phyloP scores from a whole-genome alignment of 2,329 filamentous ascomycete species.

The Fusarium marasasianum region DNA sequence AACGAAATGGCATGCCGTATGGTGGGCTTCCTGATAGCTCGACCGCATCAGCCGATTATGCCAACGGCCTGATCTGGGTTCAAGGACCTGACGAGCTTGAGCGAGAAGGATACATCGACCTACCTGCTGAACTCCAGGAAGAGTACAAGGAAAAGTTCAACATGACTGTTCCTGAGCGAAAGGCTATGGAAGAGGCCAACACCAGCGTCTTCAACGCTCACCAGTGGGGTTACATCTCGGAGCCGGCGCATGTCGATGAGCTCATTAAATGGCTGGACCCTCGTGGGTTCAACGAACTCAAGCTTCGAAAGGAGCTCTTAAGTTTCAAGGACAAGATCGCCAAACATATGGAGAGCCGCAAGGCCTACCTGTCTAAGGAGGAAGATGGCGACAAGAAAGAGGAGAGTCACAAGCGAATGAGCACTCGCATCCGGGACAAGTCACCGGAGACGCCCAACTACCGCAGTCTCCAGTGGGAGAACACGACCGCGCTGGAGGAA shows the following conservation, averaged over 20 bases:
- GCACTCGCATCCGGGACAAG: slow-evolving; percentile 57
- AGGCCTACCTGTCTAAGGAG: slow-evolving; percentile 67
- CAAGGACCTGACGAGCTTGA: slow-evolving; percentile 94
- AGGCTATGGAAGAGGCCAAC: slow-evolving; percentile 82
- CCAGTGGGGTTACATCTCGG: slow-evolving; percentile 93
- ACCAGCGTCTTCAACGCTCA: slow-evolving; percentile 79
- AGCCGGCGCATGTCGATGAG: slow-evolving; percentile 78
- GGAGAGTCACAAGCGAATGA: slow-evolving; percentile 54
- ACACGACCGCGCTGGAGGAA: slow-evolving; percentile 66
- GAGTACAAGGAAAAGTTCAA: slow-evolving; percentile 81
- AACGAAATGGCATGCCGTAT: slow-evolving; percentile 97
- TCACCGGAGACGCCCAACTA: slow-evolving; percentile 58
- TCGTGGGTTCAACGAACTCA: slow-evolving; percentile 85
- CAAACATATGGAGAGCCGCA: slow-evolving; percentile 82
- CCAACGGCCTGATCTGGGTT: slow-evolving; percentile 95
- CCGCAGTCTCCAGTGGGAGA: slow-evolving; percentile 64
- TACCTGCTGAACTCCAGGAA: slow-evolving; percentile 74
- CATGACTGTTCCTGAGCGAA: slow-evolving; percentile 86
- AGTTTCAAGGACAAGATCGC: slow-evolving; percentile 79
- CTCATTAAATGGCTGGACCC: slow-evolving; percentile 90
- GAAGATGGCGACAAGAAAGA: slow-evolving; percentile 52
- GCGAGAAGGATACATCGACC: slow-evolving; percentile 84
- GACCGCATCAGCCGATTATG: slow-evolving; percentile 86
- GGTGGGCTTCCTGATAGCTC: slow-evolving; percentile 88
- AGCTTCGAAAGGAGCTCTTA: slow-evolving; percentile 86